Evolutionary conservation across 345 rosid genomes (phyloP).

Genomic region (Eucalyptus curtisii): DNA sequence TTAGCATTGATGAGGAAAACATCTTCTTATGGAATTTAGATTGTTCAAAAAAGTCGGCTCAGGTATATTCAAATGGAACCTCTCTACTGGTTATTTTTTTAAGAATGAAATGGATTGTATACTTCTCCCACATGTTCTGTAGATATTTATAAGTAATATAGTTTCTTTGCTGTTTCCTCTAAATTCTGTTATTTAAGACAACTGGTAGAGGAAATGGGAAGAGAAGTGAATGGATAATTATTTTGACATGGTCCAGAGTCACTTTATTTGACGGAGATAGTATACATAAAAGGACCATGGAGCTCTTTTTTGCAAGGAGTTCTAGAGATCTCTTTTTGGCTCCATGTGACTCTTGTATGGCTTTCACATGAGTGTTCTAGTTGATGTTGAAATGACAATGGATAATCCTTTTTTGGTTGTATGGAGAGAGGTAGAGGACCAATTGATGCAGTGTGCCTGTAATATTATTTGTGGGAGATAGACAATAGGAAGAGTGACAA

Average conservation of each 20-base stretch:
- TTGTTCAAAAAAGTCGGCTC: slow-evolving; percentile 59
- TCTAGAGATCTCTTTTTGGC: not conserved
- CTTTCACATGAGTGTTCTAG: not conserved
- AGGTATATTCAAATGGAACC: slow-evolving; percentile 20
- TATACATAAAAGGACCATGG: not conserved
- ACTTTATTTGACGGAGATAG: not conserved
- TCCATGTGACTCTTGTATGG: not conserved
- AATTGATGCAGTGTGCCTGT: not conserved
- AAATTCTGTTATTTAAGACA: not conserved
- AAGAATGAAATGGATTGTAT: not conserved
- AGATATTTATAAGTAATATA: not conserved
- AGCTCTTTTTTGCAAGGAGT: not conserved
- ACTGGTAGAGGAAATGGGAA: not conserved
- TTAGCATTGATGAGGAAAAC: slow-evolving; percentile 80
- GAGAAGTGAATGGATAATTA: not conserved
- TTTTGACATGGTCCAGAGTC: not conserved
- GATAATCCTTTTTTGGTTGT: not conserved
- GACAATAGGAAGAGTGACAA: not conserved
- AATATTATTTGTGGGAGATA: not conserved
- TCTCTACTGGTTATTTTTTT: not conserved
- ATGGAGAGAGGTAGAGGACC: not conserved
- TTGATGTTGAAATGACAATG: not conserved
- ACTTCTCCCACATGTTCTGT: not conserved
- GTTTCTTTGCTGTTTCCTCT: not conserved
- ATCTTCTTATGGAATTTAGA: slow-evolving; percentile 72